Evolutionary conservation across 108 stramenopile genomes (phyloP), one percentile per base, ranked within the genome.

Genomic region (Skeletonema grethae): DNA sequence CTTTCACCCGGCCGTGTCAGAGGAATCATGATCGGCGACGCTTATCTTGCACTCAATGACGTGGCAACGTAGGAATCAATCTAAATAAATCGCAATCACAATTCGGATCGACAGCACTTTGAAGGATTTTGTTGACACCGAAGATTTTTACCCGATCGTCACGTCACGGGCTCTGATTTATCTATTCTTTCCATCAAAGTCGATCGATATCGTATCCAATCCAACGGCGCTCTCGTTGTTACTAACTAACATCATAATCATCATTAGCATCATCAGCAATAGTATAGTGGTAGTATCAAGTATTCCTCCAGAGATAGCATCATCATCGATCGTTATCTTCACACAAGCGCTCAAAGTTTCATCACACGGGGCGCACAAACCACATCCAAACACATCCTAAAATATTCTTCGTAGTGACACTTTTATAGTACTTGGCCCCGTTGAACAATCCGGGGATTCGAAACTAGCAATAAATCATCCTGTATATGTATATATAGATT

Each of bases 391-490:
- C n/a, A 28, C 1, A 28, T 28, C 25, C 25, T 1, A 28, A 1
- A 28, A 28, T 1, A 1, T 1, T 28, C 1, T 28, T 53, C n/a
- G 18, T 24, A n/a, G n/a, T 53, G 22, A 22, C 50, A 53, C 48
- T 6, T 8, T 0, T 53, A 8, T 1, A 20, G 22, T 53, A 9
- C 22, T 53, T 53, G 50, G 22, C 50, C 50, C 50, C 50, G 50
- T 53, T 24, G 50, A 53, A 22, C 16, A 22, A 53, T 53, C 50
- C 50, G 50, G 50, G 50, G 50, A 48, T 48, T 48, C 25, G 25
- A 28, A 34, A 20, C 0, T 53, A 22, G 0, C 16, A 11, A 11
- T 10, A 53, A n/a, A 4, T 11, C 10, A 38, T 11, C 9, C 36
- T 38, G 1, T 34, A 34, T 31, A 31, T 36, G n/a, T n/a, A n/a